Evolutionary conservation across 2,329 filamentous ascomycete species (phyloP), one percentile per base, ranked within the genome.

Genomic region (Paracorniculantispora psalliotae): DNA sequence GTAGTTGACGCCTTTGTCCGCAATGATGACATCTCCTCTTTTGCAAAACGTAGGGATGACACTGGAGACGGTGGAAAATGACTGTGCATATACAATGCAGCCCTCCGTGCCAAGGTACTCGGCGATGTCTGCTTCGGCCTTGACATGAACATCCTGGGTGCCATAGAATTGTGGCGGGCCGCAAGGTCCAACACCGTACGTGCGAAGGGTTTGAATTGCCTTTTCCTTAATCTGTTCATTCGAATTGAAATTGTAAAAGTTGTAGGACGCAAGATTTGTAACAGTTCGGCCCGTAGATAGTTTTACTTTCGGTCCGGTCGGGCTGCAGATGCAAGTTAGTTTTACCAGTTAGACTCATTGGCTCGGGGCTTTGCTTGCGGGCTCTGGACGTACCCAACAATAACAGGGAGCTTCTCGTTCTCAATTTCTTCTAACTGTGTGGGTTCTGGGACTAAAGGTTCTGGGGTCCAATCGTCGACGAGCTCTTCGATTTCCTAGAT

Each of bases 31-130:
- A 72, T 99, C 94, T 53, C 94, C 94, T 67, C 94, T 85, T 79
- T 99, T 99, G 72, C 90, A 96, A 71, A 99, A 99, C 1, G 92
- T 89, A 0, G 94, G 96, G 62, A 99, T 97, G 23, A 97, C 92
- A 71, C 90, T 93, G n/a, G 90, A 92, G 61, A 97, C 96, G 43
- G 94, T 97, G 26, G 91, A 96, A 72, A 99, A 97, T 4, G 92
- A 88, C 71, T 99, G 94, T 0, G 94, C 90, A 70, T 99, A 99
- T 61, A 99, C 87, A 65, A 99, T 97, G 70, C 91, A 96, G 33
- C 89, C 87, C 57, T 92, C 86, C 1, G 90, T 91, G 25, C 94
- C 94, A 26, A 99, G 76, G 71, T 93, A 96, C 10, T 89, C 84
- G 25, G 94, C 92, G 69, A 99, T 92, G 71, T 97, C 93, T 59